A percentile compares a stretch with the other conserved stretches of the same genome.
These are phyloP conservation scores for Aspergillus chevalieri DNA, from an alignment of 2,329 filamentous ascomycete species.

Conservation along the genomic window DNA sequence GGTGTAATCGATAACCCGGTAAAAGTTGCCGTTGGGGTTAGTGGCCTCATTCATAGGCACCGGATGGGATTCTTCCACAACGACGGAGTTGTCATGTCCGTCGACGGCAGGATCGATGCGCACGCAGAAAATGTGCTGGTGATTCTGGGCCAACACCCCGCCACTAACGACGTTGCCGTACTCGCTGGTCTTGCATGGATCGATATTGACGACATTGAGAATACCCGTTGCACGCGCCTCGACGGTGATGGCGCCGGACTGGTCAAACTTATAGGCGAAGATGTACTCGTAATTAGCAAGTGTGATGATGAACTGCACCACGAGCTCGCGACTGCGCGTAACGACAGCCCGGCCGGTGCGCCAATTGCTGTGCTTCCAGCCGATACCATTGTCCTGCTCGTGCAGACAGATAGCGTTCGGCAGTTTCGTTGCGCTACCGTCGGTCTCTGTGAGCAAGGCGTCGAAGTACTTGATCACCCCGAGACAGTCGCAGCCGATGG, in stretches of 20 bases:
- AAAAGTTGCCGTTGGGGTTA: constrained; percentile 51
- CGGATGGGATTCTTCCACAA: constrained; percentile 53
- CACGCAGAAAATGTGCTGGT: constrained; percentile 69
- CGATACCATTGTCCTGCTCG: constrained; percentile 61
- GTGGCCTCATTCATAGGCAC: constrained; percentile 49
- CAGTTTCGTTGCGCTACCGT: constrained; percentile 51
- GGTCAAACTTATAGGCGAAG: constrained; percentile 48
- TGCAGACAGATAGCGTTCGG: constrained; percentile 61
- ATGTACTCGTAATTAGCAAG: constrained; percentile 46
- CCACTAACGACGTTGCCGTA: constrained; percentile 62
- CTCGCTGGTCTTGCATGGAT: constrained; percentile 53
- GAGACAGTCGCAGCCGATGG: constrained; percentile 42
- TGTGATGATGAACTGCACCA: constrained; percentile 61
- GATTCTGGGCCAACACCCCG: constrained; percentile 60
- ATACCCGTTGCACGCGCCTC: constrained; percentile 66
- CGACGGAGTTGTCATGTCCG: constrained; percentile 48
- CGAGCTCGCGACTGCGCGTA: constrained; percentile 55
- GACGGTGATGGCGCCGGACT: constrained; percentile 57
- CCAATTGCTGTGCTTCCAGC: constrained; percentile 65
- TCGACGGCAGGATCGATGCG: constrained; percentile 58
- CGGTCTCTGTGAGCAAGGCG: constrained; percentile 46
- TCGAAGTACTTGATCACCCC: constrained; percentile 64
- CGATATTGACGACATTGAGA: constrained; percentile 59
- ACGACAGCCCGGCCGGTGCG: constrained; percentile 57
- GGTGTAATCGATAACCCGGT: constrained; percentile 43